Conservation (phyloP, 2,329 filamentous ascomycete genomes). For the Herpomyces periplanetae region DNA sequence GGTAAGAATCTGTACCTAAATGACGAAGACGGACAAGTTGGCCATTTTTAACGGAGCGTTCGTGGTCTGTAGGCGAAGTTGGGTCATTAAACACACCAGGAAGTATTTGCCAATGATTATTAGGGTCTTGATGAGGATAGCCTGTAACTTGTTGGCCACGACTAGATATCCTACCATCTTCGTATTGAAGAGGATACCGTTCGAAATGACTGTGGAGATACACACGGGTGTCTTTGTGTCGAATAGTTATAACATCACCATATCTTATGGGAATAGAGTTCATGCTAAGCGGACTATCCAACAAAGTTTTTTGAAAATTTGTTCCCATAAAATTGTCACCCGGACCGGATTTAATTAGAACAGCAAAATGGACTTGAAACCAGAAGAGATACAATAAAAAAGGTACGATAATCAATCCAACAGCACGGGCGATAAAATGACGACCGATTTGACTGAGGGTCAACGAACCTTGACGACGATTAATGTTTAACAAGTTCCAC, state of each 20-base stretch:
- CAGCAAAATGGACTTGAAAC: constrained; percentile 96
- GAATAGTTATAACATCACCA: constrained; percentile 49
- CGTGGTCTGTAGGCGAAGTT: too few relatives aligned
- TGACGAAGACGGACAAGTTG: constrained; percentile 61
- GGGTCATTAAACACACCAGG: too few relatives aligned
- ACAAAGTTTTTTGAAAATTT: constrained; percentile 83
- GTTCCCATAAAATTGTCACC: constrained; percentile 97
- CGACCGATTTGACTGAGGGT: constrained; percentile 39
- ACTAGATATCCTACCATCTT: constrained; percentile 82
- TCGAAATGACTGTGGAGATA: constrained; percentile 80
- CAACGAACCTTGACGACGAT: constrained; percentile 41
- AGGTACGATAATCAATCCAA: constrained; percentile 54
- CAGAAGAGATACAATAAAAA: constrained; percentile 97
- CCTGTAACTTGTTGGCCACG: constrained; percentile 91
- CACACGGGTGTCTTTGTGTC: constrained; percentile 87
- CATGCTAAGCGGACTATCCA: constrained; percentile 66
- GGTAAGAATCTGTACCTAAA: constrained; percentile 39
- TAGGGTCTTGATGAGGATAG: constrained; percentile 90
- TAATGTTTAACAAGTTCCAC: constrained; percentile 72
- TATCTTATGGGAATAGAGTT: constrained; percentile 60
- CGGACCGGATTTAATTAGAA: constrained; percentile 52
- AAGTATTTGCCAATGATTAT: constrained; percentile 88
- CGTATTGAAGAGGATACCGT: constrained; percentile 64
- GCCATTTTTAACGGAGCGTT: constrained; percentile 35
- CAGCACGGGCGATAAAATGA: constrained; percentile 54